Base-by-base conservation (phyloP, 192 early-diverging fungal species). In the Coemansia sp. region DNA sequence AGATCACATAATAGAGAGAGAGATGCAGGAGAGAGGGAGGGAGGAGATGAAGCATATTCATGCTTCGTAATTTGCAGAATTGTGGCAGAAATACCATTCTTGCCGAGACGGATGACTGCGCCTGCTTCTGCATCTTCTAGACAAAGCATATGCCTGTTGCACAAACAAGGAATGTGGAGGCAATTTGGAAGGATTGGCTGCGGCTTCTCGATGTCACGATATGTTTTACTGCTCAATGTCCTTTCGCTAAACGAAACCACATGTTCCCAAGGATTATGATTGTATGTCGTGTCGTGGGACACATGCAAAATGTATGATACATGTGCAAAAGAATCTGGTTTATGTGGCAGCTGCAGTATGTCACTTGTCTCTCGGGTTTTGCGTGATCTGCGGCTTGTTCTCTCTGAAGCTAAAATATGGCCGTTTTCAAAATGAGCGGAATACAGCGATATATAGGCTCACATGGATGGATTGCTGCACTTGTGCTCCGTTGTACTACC, bases 11-110 rank as follows among this genome's bases (percentile, higher is more conserved):
- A 26, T 26, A 26, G 9, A 9, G 24, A 53, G 1, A 53, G 20
- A 20, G 20, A 52, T 52, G 49, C 49, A 52, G 23, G 11, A 52
- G 49, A 48, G 14, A 52, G 20, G 49, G 12, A 52, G 23, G 49
- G 21, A 14, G 20, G 14, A 11, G 12, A 52, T 7, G 23, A 53
- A 53, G 23, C 51, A 21, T 16, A 26, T 53, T 52, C 49, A 53
- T 53, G 51, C 51, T 59, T 59, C 35, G 30, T 38, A 59, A 59
- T 59, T 59, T 59, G 57, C 35, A 59, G 57, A 36, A 35, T 35
- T 59, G 57, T 59, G 57, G 35, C 57, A 38, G 57, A 38, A 34
- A 59, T 38, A 15, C 34, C 33, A 59, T 59, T 36, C 30, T 59
- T 59, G 57, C n/a, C 18, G 35, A 55, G 30, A 8, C 12, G 26